A percentile compares a stretch with the other conserved stretches of the same genome.
Conservation (phyloP, 495 filamentous ascomycete genomes). For the Talaromyces proteolyticus region DNA sequence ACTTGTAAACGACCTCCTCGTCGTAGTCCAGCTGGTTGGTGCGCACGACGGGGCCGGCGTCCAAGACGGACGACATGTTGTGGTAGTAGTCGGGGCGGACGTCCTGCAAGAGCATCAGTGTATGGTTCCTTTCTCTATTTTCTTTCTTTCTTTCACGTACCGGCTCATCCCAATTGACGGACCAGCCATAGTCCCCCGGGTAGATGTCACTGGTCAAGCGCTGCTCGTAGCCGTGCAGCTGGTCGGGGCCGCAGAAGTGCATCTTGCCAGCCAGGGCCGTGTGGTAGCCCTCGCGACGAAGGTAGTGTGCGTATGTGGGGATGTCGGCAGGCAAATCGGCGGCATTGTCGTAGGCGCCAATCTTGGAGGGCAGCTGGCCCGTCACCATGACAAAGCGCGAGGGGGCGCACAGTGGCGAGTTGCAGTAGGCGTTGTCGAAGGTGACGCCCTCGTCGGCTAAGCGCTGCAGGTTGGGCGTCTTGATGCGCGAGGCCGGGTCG, state of each 20-base stretch:
- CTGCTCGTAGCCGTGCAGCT: constrained; percentile 85
- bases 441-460: constrained; percentile 71
- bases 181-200: constrained; percentile 85
- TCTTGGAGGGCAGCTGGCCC: constrained; percentile 79
- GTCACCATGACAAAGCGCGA: constrained; percentile 87
- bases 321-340: constrained; percentile 65
- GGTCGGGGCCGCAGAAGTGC: constrained; percentile 86
- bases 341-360: constrained; percentile 84
- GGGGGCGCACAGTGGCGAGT: constrained; percentile 80
- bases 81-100: constrained; percentile 85
- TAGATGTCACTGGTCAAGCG: constrained; percentile 90
- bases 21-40: constrained; percentile 95
- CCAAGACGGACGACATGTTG: constrained; percentile 82
- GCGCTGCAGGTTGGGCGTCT: constrained; percentile 80
- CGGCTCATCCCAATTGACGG: constrained; percentile 83
- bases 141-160: constrained; percentile 19
- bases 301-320: constrained; percentile 84
- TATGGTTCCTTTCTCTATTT: constrained; percentile 4
- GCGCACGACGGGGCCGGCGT: constrained; percentile 74
- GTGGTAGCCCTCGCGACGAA: constrained; percentile 79
- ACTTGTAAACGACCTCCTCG: constrained; percentile 84
- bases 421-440: constrained; percentile 87
- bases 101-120: constrained; percentile 33
- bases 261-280: constrained; percentile 90
- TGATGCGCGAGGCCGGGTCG: constrained; percentile 72